Evolutionary conservation across 176 grass and related monocot species (phyloP).

Genomic region (Hordeum vulgare): DNA sequence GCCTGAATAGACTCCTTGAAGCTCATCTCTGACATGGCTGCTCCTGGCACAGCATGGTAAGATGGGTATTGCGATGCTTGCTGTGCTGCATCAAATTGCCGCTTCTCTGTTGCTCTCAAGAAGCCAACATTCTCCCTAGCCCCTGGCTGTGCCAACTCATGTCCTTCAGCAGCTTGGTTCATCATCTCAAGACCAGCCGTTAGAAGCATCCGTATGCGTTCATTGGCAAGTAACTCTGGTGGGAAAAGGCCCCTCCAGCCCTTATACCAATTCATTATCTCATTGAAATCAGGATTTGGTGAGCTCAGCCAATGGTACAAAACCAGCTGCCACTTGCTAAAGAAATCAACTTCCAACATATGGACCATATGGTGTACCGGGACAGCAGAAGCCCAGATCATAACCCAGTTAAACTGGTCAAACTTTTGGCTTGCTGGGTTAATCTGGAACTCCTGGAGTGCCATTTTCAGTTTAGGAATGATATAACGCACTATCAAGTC

Average conservation of each 20-base stretch:
- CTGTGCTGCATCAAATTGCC: constrained; percentile 65
- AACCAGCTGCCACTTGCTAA: constrained; percentile 83
- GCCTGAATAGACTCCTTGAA: constrained; percentile 88
- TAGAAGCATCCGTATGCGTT: constrained; percentile 60
- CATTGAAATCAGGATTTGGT: constrained; percentile 77
- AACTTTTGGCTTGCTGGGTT: constrained; percentile 73
- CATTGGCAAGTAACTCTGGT: constrained; percentile 70
- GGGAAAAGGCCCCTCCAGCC: constrained; percentile 82
- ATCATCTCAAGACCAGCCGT: constrained; percentile 82
- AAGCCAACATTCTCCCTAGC: constrained; percentile 68
- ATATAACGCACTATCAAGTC: constrained; percentile 70
- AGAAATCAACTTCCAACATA: constrained; percentile 81
- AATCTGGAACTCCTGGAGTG: constrained; percentile 70
- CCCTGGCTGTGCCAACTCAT: constrained; percentile 58
- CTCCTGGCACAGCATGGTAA: constrained; percentile 28
- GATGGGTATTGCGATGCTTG: constrained; percentile 33
- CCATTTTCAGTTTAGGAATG: constrained; percentile 63
- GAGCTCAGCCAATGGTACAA: constrained; percentile 74
- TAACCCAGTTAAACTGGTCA: constrained; percentile 91
- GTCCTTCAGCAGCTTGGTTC: constrained; percentile 75
- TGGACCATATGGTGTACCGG: constrained; percentile 85
- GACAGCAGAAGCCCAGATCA: constrained; percentile 71
- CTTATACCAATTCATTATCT: constrained; percentile 83
- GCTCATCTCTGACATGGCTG: constrained; percentile 52
- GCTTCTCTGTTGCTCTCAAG: constrained; percentile 66